Evolutionary conservation across 768 basidiomycete species (phyloP).

Genomic region (Chalciporus piperatus): DNA sequence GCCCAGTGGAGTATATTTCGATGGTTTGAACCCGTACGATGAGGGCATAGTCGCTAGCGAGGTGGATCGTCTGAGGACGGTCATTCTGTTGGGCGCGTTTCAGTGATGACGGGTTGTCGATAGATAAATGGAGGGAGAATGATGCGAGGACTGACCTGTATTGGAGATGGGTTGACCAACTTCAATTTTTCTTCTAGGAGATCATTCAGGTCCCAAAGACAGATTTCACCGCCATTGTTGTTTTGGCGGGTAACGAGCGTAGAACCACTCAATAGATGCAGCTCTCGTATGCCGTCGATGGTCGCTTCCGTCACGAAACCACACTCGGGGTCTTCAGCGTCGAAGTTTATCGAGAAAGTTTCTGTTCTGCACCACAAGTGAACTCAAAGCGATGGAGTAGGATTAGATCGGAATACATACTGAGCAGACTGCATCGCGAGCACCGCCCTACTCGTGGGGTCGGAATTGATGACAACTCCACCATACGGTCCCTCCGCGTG

Average conservation of each 20-base stretch:
- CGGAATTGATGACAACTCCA: conserved; percentile 48
- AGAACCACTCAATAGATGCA: conserved; percentile 37
- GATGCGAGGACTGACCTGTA: conserved; percentile 25
- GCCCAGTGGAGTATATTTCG: conserved; percentile 41
- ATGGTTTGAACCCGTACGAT: conserved; percentile 41
- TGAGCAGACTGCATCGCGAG: conserved; percentile 44
- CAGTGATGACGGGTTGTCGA: neutral
- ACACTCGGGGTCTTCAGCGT: conserved; percentile 32
- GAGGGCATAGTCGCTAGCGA: conserved; percentile 44
- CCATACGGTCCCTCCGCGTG: conserved; percentile 35
- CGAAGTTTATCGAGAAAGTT: conserved; percentile 40
- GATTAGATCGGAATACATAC: conserved; percentile 24
- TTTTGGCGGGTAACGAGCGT: conserved; percentile 37
- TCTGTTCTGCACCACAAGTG: conserved; percentile 35
- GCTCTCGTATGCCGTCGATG: conserved; percentile 31
- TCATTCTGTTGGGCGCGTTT: conserved; percentile 32
- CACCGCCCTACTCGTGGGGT: conserved; percentile 29
- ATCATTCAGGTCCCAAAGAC: conserved; percentile 36
- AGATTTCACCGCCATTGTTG: conserved; percentile 28
- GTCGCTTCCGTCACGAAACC: conserved; percentile 36
- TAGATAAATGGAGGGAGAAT: neutral
- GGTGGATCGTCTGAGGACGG: conserved; percentile 39
- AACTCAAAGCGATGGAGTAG: neutral
- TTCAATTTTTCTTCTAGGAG: conserved; percentile 30
- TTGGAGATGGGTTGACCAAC: conserved; percentile 35